Conservation (phyloP, 2,329 filamentous ascomycete species). For the Pestalotiopsis sp. region DNA sequence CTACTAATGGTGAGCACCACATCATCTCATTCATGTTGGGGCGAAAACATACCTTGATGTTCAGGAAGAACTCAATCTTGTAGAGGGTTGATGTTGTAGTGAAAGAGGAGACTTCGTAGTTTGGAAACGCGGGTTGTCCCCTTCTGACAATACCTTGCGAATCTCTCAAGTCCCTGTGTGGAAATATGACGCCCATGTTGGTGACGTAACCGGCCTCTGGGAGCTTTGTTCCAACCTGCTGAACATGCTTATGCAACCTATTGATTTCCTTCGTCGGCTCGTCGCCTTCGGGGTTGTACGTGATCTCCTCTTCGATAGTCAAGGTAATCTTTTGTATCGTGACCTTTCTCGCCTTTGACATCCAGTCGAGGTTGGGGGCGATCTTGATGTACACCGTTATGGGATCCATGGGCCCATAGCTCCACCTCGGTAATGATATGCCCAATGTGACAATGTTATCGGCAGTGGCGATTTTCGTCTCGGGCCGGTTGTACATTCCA, state of each 20-base stretch:
- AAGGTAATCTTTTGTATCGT: slow-evolving; percentile 94
- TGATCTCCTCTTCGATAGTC: slow-evolving; percentile 94
- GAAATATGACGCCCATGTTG: slow-evolving; percentile 88
- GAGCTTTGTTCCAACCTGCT: slow-evolving; percentile 80
- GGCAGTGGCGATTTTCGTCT: slow-evolving; percentile 80
- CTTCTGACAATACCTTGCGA: slow-evolving; percentile 84
- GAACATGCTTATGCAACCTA: slow-evolving; percentile 80
- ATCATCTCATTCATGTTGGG: not conserved
- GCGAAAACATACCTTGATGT: slow-evolving; percentile 76
- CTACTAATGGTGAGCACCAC: slow-evolving; percentile 47
- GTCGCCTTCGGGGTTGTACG: slow-evolving; percentile 97
- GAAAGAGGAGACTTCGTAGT: slow-evolving; percentile 87
- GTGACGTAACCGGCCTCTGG: slow-evolving; percentile 92
- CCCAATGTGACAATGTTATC: slow-evolving; percentile 92
- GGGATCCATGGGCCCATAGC: slow-evolving; percentile 92
- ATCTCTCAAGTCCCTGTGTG: slow-evolving; percentile 85
- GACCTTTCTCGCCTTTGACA: slow-evolving; percentile 86
- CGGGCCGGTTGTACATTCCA: slow-evolving; percentile 98
- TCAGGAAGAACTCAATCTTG: slow-evolving; percentile 97
- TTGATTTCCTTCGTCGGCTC: slow-evolving; percentile 91
- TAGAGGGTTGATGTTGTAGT: slow-evolving; percentile 93
- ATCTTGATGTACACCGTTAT: slow-evolving; percentile 96
- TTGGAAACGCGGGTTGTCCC: slow-evolving; percentile 84
- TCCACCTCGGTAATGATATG: slow-evolving; percentile 93
- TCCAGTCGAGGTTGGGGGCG: slow-evolving; percentile 88